phyloP scores from a whole-genome alignment of 2,329 filamentous ascomycete species.

The Epichloe sp. region DNA sequence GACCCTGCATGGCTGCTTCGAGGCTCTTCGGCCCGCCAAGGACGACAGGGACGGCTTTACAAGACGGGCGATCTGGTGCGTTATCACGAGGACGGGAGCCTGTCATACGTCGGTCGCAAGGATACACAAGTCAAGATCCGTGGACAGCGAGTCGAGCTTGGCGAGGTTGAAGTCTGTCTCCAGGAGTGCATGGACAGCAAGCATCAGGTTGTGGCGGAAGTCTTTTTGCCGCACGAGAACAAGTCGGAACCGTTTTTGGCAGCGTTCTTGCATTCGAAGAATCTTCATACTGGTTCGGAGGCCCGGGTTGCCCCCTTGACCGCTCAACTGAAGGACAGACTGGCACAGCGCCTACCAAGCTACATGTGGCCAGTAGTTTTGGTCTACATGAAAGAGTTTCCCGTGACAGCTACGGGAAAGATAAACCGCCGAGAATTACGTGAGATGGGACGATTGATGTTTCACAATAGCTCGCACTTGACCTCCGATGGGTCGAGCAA shows the following conservation, averaged over 20 bases:
- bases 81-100: slow-evolving; percentile 17
- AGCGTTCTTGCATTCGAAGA: not conserved
- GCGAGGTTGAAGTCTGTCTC: slow-evolving; percentile 6
- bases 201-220: not conserved
- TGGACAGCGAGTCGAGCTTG: slow-evolving; percentile 38
- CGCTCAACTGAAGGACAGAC: not conserved
- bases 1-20: slow-evolving; percentile 38
- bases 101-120: slow-evolving; percentile 12
- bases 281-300: not conserved
- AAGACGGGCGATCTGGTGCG: slow-evolving; percentile 14
- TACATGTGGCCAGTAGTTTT: not conserved
- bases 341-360: not conserved
- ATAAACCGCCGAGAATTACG: not conserved
- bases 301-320: not conserved
- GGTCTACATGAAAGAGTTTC: not conserved
- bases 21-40: slow-evolving; percentile 18
- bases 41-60: slow-evolving; percentile 15
- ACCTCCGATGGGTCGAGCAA: not conserved
- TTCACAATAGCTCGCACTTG: not conserved
- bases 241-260: not conserved
- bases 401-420: not conserved
- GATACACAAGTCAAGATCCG: slow-evolving; percentile 32
- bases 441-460: not conserved
- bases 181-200: not conserved
- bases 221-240: not conserved